These are phyloP conservation scores for Diaporthe vaccinii DNA, from an alignment of 2,329 filamentous ascomycete genomes.

Conservation along the genomic window DNA sequence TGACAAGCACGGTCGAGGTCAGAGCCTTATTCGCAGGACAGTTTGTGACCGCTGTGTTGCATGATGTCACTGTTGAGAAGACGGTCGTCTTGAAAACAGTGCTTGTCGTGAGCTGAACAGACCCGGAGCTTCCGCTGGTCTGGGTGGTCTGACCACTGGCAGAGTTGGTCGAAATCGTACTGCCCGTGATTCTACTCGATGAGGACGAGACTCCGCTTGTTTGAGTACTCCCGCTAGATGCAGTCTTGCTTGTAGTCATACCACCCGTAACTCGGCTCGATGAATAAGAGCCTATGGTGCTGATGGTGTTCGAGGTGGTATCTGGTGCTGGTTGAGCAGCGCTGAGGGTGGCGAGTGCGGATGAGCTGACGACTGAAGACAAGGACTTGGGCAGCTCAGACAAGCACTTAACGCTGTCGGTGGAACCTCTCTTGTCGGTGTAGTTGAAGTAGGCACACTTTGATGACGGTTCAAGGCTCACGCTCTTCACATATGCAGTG, in stretches of 20 bases:
- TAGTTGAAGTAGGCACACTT: constrained; percentile 33
- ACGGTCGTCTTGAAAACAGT: constrained; percentile 21
- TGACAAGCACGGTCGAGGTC: constrained; percentile 21
- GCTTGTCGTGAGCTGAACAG: constrained; percentile 22
- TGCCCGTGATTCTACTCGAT: not conserved
- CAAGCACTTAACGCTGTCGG: constrained; percentile 22
- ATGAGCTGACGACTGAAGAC: not conserved
- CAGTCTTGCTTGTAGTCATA: not conserved
- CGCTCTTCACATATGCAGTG: constrained; percentile 1
- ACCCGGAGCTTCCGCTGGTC: not conserved
- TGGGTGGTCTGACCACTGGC: not conserved
- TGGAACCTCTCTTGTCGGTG: constrained; percentile 19
- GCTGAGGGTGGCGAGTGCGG: constrained; percentile 1
- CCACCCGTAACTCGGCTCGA: not conserved
- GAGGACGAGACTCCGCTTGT: not conserved
- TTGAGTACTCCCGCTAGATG: not conserved
- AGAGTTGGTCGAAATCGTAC: not conserved
- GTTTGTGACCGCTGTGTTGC: constrained; percentile 22
- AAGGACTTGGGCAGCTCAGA: constrained; percentile 3
- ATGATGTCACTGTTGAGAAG: constrained; percentile 28
- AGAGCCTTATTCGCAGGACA: constrained; percentile 24
- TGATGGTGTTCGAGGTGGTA: constrained; percentile 4
- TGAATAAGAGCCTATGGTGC: not conserved
- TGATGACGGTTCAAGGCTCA: constrained; percentile 15
- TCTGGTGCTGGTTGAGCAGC: constrained; percentile 8